Evolutionary conservation across 1,284 basidiomycete genomes (phyloP).

Genomic region (Cystobasidium sp.): DNA sequence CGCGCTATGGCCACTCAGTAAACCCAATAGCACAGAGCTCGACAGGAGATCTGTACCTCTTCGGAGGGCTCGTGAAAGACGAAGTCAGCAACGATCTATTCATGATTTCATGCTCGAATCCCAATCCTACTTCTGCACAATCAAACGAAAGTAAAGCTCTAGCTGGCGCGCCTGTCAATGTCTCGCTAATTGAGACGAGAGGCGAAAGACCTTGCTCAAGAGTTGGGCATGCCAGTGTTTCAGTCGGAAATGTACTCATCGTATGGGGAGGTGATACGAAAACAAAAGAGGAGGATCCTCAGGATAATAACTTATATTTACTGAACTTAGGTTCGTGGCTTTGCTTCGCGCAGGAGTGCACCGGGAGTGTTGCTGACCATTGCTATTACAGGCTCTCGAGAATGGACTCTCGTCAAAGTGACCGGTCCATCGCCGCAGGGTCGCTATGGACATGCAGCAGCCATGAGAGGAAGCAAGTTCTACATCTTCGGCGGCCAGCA

Average conservation of each 20-base stretch:
- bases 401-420: slow-evolving; percentile 88
- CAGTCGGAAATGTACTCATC: slow-evolving; percentile 93
- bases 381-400: slow-evolving; percentile 78
- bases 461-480: slow-evolving; percentile 89
- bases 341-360: background rate
- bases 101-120: slow-evolving; percentile 70
- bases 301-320: slow-evolving; percentile 94
- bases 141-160: slow-evolving; percentile 29
- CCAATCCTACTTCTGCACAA: slow-evolving; percentile 65
- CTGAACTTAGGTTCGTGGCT: slow-evolving; percentile 76
- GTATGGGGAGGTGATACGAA: slow-evolving; percentile 98
- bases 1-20: slow-evolving; percentile 95
- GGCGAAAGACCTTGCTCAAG: slow-evolving; percentile 88
- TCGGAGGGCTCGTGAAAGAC: slow-evolving; percentile 94
- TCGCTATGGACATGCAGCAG: slow-evolving; percentile 93
- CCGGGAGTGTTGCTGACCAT: background rate
- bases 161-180: slow-evolving; percentile 46
- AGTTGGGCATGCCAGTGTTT: slow-evolving; percentile 93
- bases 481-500: slow-evolving; percentile 97
- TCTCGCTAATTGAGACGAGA: slow-evolving; percentile 67
- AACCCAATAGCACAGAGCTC: slow-evolving; percentile 70
- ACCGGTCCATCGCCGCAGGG: slow-evolving; percentile 75
- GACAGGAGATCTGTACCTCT: slow-evolving; percentile 90
- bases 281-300: slow-evolving; percentile 66
- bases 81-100: slow-evolving; percentile 92